Evolutionary conservation across 192 early-diverging fungal species (phyloP).

Genomic region (Rhizophlyctis rosea): DNA sequence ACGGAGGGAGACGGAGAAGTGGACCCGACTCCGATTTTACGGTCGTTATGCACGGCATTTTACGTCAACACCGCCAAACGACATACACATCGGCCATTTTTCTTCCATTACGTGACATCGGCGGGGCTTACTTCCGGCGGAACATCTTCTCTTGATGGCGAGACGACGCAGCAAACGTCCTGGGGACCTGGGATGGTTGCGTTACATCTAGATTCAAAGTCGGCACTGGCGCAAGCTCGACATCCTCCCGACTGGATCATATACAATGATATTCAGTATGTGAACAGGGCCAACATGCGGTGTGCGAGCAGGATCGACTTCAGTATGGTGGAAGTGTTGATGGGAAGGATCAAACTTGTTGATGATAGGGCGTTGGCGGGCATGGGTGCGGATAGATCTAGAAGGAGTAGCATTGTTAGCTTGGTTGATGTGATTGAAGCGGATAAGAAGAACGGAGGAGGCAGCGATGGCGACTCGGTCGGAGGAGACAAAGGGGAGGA

Average conservation of each 20-base stretch:
- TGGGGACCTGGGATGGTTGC: slow-evolving; percentile 19
- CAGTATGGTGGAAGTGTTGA: slow-evolving; percentile 39
- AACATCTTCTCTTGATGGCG: neutral
- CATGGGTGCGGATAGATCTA: slow-evolving; percentile 1
- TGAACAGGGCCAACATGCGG: slow-evolving; percentile 47
- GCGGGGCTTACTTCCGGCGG: neutral
- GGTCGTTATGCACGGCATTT: slow-evolving; percentile 49
- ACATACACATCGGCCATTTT: slow-evolving; percentile 36
- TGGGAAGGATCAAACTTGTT: slow-evolving; percentile 28
- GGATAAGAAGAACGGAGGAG: slow-evolving; percentile 10
- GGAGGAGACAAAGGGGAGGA: slow-evolving; percentile 4
- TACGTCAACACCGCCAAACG: slow-evolving; percentile 52
- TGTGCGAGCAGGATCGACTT: slow-evolving; percentile 42
- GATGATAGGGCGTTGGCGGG: slow-evolving; percentile 27
- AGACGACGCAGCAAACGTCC: neutral
- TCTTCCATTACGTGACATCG: slow-evolving; percentile 45
- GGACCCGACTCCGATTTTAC: slow-evolving; percentile 40
- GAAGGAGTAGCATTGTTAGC: neutral
- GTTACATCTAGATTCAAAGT: slow-evolving; percentile 35
- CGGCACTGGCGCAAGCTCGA: slow-evolving; percentile 23
- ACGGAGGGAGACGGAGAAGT: slow-evolving; percentile 20
- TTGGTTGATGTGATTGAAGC: slow-evolving; percentile 1
- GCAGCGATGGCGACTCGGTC: too few species aligned
- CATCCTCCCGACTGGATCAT: slow-evolving; percentile 45
- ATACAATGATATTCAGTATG: slow-evolving; percentile 52